Evolutionary conservation across 345 rosid genomes (phyloP).

Genomic region (Murraya koenigii): DNA sequence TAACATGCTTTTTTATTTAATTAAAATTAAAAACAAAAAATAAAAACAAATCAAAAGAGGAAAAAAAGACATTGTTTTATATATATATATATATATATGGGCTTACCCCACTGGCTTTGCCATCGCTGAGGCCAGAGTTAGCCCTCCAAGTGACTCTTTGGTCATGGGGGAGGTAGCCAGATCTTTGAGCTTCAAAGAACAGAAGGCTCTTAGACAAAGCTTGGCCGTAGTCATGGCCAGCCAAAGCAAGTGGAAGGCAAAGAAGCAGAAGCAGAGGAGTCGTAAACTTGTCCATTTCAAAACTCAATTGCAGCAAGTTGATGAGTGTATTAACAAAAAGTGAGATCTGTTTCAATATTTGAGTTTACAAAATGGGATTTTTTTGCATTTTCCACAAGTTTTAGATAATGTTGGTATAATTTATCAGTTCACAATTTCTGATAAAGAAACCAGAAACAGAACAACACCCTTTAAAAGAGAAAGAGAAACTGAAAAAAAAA

Average conservation of each 20-base stretch:
- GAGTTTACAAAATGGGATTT: constrained; percentile 14
- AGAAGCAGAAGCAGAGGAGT: constrained; percentile 52
- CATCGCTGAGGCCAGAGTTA: constrained; percentile 86
- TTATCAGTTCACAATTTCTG: constrained; percentile 43
- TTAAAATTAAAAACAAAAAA: too few species aligned
- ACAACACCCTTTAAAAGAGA: not conserved
- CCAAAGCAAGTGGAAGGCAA: constrained; percentile 54
- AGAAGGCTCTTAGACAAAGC: constrained; percentile 94
- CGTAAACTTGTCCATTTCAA: constrained; percentile 35
- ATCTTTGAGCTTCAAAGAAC: constrained; percentile 98
- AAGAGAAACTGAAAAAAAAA: constrained; percentile 12
- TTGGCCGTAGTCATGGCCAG: constrained; percentile 88
- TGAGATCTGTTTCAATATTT: constrained; percentile 12
- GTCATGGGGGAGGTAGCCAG: constrained; percentile 79
- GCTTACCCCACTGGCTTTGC: constrained; percentile 96
- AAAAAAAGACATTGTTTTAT: too few species aligned
- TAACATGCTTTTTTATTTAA: not conserved
- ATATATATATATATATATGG: not conserved
- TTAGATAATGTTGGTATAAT: constrained; percentile 40
- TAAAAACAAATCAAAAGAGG: too few species aligned
- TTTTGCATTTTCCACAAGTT: constrained; percentile 6
- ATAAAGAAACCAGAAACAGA: constrained; percentile 27
- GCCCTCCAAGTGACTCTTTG: constrained; percentile 94
- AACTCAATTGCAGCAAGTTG: not conserved
- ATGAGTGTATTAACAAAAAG: not conserved